phyloP scores from a whole-genome alignment of 2,329 filamentous ascomycete genomes.

The Aspergillus floridensis region DNA sequence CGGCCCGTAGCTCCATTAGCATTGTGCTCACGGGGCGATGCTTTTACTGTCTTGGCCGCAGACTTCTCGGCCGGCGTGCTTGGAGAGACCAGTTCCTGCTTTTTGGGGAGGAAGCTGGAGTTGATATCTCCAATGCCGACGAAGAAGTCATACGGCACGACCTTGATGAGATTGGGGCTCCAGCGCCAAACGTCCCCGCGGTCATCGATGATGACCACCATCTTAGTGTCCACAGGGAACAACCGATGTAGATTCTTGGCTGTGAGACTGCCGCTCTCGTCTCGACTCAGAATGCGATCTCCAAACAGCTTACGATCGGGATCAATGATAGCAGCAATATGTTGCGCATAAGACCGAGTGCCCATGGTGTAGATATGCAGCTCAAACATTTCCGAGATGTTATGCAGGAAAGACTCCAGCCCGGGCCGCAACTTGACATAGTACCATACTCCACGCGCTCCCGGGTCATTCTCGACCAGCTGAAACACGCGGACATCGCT shows the following conservation, averaged over 20 bases:
- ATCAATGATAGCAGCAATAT: constrained; percentile 90
- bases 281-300: constrained; percentile 90
- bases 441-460: constrained; percentile 80
- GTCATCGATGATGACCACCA: constrained; percentile 99
- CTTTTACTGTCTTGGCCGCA: constrained; percentile 25
- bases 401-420: constrained; percentile 73
- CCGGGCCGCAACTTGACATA: constrained; percentile 97
- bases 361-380: constrained; percentile 99
- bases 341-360: constrained; percentile 89
- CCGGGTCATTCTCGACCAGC: constrained; percentile 77
- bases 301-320: constrained; percentile 86
- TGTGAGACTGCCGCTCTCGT: constrained; percentile 91
- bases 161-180: constrained; percentile 88
- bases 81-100: constrained; percentile 52
- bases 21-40: constrained; percentile 24
- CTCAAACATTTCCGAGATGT: constrained; percentile 79
- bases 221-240: constrained; percentile 95
- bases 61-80: constrained; percentile 36
- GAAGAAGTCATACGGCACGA: constrained; percentile 95
- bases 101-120: constrained; percentile 90
- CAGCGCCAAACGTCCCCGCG: constrained; percentile 95
- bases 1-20: constrained; percentile 34
- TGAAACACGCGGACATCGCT: constrained; percentile 87
- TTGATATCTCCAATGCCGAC: constrained; percentile 98
- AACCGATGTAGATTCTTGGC: constrained; percentile 86